These are phyloP conservation scores for Candida ipomoeae DNA, from an alignment of 805 yeast species.

Conservation along the genomic window DNA sequence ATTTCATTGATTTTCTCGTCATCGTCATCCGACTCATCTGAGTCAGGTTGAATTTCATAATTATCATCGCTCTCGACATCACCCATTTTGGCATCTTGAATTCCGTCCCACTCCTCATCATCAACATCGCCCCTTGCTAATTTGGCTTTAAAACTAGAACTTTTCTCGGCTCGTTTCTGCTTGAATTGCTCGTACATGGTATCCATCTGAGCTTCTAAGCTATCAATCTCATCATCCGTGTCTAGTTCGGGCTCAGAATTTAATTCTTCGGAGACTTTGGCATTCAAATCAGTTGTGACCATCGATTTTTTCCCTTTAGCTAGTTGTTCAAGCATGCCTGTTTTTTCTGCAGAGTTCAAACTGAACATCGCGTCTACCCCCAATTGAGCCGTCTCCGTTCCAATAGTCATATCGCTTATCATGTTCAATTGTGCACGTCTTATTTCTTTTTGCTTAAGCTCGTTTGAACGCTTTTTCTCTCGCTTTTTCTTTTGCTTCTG, in stretches of 20 bases:
- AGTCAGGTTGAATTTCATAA: conserved; percentile 45
- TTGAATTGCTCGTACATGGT: conserved; percentile 74
- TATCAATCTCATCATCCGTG: conserved; percentile 54
- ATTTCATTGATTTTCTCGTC: conserved; percentile 59
- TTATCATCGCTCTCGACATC: conserved; percentile 43
- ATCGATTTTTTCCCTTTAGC: conserved; percentile 71
- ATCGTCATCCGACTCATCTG: conserved; percentile 62
- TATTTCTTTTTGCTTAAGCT: conserved; percentile 80
- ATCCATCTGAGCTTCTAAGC: conserved; percentile 77
- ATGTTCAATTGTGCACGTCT: conserved; percentile 92
- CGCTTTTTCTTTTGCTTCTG: conserved; percentile 69
- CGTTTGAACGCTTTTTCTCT: conserved; percentile 79
- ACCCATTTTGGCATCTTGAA: conserved; percentile 43
- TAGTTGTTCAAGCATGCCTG: conserved; percentile 72
- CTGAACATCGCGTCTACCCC: conserved; percentile 81
- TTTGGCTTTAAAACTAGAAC: conserved; percentile 66
- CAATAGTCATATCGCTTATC: conserved; percentile 88
- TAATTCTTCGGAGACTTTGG: conserved; percentile 54
- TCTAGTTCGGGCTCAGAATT: conserved; percentile 33
- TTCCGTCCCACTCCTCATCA: conserved; percentile 78
- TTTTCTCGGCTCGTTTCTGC: conserved; percentile 60
- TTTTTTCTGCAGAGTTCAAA: conserved; percentile 78
- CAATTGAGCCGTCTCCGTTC: conserved; percentile 82
- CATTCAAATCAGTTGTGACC: conserved; percentile 37
- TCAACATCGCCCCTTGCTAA: conserved; percentile 70